Percentiles rank a stretch among this genome's conserved stretches.
phyloP scores from a whole-genome alignment of 371 early-diverging fungal genomes.

The Mucor mucedo region DNA sequence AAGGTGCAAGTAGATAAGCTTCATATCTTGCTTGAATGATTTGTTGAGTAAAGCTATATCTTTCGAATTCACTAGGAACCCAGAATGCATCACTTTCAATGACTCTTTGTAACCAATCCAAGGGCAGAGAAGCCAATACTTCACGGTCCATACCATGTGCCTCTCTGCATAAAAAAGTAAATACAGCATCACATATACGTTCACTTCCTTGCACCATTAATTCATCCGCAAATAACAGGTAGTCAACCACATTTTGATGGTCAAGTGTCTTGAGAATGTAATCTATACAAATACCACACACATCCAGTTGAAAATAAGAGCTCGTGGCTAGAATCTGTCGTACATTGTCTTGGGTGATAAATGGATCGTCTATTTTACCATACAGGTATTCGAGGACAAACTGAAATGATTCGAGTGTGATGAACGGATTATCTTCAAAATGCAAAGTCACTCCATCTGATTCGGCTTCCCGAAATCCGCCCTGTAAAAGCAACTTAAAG shows the following conservation, averaged over 20 bases:
- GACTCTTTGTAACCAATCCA: slow-evolving; percentile 60
- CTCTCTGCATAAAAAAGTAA: slow-evolving; percentile 67
- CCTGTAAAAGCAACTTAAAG: slow-evolving; percentile 57
- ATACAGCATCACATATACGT: slow-evolving; percentile 59
- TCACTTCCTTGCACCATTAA: slow-evolving; percentile 61
- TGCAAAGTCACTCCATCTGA: slow-evolving; percentile 43
- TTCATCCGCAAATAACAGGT: slow-evolving; percentile 61
- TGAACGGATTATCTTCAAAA: slow-evolving; percentile 61
- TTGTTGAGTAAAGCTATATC: slow-evolving; percentile 58
- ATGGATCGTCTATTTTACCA: slow-evolving; percentile 45
- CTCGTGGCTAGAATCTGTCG: slow-evolving; percentile 59
- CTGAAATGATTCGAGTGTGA: slow-evolving; percentile 63
- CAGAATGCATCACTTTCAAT: slow-evolving; percentile 71
- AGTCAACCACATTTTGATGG: slow-evolving; percentile 55
- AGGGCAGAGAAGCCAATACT: slow-evolving; percentile 48
- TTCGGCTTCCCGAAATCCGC: slow-evolving; percentile 57
- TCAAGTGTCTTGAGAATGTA: slow-evolving; percentile 55
- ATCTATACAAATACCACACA: slow-evolving; percentile 58
- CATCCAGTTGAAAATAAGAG: slow-evolving; percentile 62
- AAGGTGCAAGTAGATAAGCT: not conserved
- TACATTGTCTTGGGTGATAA: slow-evolving; percentile 46
- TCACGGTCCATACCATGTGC: slow-evolving; percentile 47
- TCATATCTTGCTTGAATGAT: slow-evolving; percentile 38
- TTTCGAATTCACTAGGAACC: slow-evolving; percentile 65
- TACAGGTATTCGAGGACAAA: slow-evolving; percentile 60